phyloP scores from a whole-genome alignment of 257 asterid species.

The Jacaranda copaia region DNA sequence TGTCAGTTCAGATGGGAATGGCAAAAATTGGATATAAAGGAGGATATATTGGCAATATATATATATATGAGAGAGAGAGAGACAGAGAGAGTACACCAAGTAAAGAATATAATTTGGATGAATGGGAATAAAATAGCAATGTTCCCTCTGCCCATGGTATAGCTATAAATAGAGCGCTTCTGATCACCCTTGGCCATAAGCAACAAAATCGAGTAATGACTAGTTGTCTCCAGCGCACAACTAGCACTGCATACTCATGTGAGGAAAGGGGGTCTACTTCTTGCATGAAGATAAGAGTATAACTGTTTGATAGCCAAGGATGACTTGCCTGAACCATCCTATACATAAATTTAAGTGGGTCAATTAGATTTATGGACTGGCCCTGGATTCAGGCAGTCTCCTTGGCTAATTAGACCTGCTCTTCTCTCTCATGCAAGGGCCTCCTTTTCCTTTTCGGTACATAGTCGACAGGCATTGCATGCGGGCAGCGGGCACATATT shows the following conservation, averaged over 20 bases:
- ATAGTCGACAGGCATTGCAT: not conserved
- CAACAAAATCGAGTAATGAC: no score
- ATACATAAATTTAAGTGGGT: no score
- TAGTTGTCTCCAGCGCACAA: not conserved
- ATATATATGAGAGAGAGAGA: no score
- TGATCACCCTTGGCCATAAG: no score
- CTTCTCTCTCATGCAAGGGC: slow-evolving; percentile 42
- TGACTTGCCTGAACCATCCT: slow-evolving; percentile 48
- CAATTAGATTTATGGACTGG: no score
- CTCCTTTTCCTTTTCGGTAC: not conserved
- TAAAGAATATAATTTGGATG: no score
- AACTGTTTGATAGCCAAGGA: slow-evolving; percentile 55
- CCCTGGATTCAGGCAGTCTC: slow-evolving; percentile 43
- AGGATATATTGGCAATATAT: not conserved
- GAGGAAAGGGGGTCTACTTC: slow-evolving; percentile 14
- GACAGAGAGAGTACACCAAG: no score
- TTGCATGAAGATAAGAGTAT: slow-evolving; percentile 47
- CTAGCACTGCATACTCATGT: not conserved
- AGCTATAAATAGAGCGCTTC: slow-evolving; percentile 43
- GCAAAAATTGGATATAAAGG: slow-evolving; percentile 3
- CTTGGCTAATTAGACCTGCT: slow-evolving; percentile 49
- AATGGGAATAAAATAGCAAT: no score
- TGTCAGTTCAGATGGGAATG: not conserved
- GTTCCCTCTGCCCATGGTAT: not conserved
- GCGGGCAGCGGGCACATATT: no score